phyloP scores from a whole-genome alignment of 2,329 filamentous ascomycete genomes.

The Thermoascus crustaceus region DNA sequence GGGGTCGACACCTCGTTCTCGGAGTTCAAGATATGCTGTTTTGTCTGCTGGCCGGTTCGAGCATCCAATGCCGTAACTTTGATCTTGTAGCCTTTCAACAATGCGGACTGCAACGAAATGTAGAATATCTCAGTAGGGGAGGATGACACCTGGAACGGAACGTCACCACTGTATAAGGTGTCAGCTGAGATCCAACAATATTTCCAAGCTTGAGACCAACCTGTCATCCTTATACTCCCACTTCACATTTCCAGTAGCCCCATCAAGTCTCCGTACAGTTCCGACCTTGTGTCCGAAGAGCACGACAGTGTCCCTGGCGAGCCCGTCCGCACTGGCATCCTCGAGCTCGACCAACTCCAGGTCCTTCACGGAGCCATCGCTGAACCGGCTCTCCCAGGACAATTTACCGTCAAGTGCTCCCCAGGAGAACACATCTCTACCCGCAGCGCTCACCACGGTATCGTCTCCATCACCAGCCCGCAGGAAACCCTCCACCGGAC shows the following conservation, averaged over 20 bases:
- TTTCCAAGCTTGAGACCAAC: conserved; percentile 21
- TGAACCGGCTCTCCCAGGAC: conserved; percentile 61
- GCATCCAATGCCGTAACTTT: conserved; percentile 68
- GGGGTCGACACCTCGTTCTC: conserved; percentile 58
- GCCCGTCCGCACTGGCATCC: conserved; percentile 43
- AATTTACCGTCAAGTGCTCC: conserved; percentile 72
- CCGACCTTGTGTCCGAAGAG: conserved; percentile 52
- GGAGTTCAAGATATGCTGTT: conserved; percentile 63
- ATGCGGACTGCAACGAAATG: conserved; percentile 62
- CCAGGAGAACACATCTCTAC: conserved; percentile 67
- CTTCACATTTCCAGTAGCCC: conserved; percentile 60
- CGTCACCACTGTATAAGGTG: conserved; percentile 50
- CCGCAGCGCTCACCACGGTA: conserved; percentile 66
- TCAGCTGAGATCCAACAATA: conserved; percentile 5
- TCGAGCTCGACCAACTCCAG: conserved; percentile 70
- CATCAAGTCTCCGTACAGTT: conserved; percentile 63
- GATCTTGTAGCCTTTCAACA: conserved; percentile 62
- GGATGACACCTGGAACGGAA: conserved; percentile 66
- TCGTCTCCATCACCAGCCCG: conserved; percentile 71
- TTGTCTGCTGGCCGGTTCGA: conserved; percentile 60
- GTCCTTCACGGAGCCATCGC: conserved; percentile 34
- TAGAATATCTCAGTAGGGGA: conserved; percentile 65
- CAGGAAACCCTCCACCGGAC: conserved; percentile 43
- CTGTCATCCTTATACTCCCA: conserved; percentile 68
- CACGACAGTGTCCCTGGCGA: conserved; percentile 56